These are phyloP conservation scores for Lactarius sanguifluus DNA, from an alignment of 768 basidiomycete genomes.

Conservation along the genomic window DNA sequence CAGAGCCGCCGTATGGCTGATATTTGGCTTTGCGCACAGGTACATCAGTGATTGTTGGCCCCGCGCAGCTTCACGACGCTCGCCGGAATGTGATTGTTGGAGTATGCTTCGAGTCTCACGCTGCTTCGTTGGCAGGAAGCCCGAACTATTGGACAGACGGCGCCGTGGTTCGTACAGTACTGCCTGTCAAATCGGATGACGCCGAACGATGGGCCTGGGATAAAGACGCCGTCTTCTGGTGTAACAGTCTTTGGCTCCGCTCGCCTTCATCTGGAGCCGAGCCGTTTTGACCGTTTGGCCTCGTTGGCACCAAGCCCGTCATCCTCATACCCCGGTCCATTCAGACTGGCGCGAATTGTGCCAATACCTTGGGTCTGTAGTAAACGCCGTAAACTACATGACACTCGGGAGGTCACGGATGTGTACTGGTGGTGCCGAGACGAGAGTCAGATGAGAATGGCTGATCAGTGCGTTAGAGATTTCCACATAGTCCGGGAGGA, in stretches of 20 bases:
- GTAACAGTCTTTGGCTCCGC: slow-evolving; percentile 24
- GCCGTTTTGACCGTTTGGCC: slow-evolving; percentile 42
- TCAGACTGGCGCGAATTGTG: slow-evolving; percentile 65
- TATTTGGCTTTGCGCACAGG: slow-evolving; percentile 73
- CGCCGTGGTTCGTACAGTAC: slow-evolving; percentile 15
- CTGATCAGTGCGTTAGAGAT: too few relatives aligned
- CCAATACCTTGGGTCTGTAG: slow-evolving; percentile 38
- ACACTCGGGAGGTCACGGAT: slow-evolving; percentile 13
- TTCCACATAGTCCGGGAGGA: too few relatives aligned
- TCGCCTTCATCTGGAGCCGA: slow-evolving; percentile 41
- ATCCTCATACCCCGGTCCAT: slow-evolving; percentile 61
- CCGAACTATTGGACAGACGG: slow-evolving; percentile 58
- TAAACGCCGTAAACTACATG: too few relatives aligned
- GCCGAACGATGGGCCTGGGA: not conserved
- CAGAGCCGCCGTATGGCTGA: slow-evolving; percentile 86
- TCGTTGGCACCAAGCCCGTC: slow-evolving; percentile 68
- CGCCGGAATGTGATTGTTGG: slow-evolving; percentile 42
- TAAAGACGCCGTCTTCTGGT: not conserved
- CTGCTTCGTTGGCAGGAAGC: slow-evolving; percentile 58
- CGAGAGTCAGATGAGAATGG: too few relatives aligned
- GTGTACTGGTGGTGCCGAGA: too few relatives aligned
- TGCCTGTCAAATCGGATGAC: slow-evolving; percentile 14
- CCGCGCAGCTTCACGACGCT: too few relatives aligned
- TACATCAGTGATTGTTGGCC: not conserved
- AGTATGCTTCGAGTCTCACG: slow-evolving; percentile 72